phyloP scores from a whole-genome alignment of 225 moss, liverwort and hornwort species.

The Physcomitrium patens region DNA sequence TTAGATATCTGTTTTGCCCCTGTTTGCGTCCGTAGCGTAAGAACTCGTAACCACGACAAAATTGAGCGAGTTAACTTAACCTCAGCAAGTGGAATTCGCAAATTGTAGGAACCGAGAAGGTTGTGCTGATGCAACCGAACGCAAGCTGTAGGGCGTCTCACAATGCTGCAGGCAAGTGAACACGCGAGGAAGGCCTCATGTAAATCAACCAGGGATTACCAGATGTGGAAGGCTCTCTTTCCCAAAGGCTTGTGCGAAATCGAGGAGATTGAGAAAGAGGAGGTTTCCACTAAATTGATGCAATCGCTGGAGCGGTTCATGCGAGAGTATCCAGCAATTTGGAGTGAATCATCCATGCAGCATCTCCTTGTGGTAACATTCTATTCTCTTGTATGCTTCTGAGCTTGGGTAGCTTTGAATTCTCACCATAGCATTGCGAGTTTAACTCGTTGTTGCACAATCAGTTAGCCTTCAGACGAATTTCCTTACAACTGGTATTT shows the following conservation, averaged over 20 bases:
- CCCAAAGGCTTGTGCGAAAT: constrained; percentile 40
- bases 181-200: constrained; percentile 24
- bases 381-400: background rate
- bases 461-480: background rate
- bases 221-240: constrained; percentile 23
- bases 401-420: constrained; percentile 1
- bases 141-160: background rate
- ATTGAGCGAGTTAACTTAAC: background rate
- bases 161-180: constrained; percentile 32
- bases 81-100: background rate
- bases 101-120: background rate
- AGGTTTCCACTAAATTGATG: constrained; percentile 40
- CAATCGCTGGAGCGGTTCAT: constrained; percentile 50
- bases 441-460: background rate
- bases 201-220: constrained; percentile 21
- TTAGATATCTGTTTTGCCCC: background rate
- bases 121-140: background rate
- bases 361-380: constrained; percentile 41
- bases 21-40: background rate
- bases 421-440: no score
- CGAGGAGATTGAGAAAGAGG: constrained; percentile 39
- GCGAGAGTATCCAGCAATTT: constrained; percentile 47
- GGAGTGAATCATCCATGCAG: constrained; percentile 45
- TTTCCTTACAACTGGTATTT: background rate
- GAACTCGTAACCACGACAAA: background rate